These are phyloP conservation scores for Geranium incanum DNA, from an alignment of 441 rosid genomes.

Conservation along the genomic window DNA sequence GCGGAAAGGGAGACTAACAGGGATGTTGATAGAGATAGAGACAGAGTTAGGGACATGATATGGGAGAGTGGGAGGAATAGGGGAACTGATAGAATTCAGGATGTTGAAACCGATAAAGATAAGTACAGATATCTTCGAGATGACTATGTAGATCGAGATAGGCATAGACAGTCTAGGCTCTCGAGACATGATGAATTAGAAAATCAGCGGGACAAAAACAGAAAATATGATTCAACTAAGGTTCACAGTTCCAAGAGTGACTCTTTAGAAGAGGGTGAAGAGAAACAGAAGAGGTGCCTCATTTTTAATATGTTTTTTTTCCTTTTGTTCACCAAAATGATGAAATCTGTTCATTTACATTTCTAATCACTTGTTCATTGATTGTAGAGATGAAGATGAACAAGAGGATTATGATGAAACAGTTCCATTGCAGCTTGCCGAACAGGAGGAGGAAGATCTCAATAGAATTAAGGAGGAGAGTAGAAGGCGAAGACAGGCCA, in stretches of 20 bases:
- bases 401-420: slow-evolving; percentile 61
- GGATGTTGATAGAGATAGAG: slow-evolving; percentile 22
- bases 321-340: background rate
- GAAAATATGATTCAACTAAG: slow-evolving; percentile 29
- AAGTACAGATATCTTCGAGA: slow-evolving; percentile 28
- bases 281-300: slow-evolving; percentile 42
- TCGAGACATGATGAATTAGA: slow-evolving; percentile 24
- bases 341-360: slow-evolving; percentile 13
- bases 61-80: slow-evolving; percentile 37
- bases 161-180: slow-evolving; percentile 28
- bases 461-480: slow-evolving; percentile 85
- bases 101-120: slow-evolving; percentile 28
- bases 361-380: slow-evolving; percentile 12
- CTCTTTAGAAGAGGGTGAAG: slow-evolving; percentile 28
- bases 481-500: slow-evolving; percentile 74
- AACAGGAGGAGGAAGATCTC: slow-evolving; percentile 81
- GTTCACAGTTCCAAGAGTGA: slow-evolving; percentile 28
- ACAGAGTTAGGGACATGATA: slow-evolving; percentile 31
- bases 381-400: slow-evolving; percentile 44
- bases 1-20: slow-evolving; percentile 24
- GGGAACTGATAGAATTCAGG: slow-evolving; percentile 36
- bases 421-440: slow-evolving; percentile 48
- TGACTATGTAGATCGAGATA: slow-evolving; percentile 25
- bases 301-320: slow-evolving; percentile 1
- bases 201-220: slow-evolving; percentile 23